phyloP scores from a whole-genome alignment of 768 basidiomycete species.

The Gloeostereum incarnatum region DNA sequence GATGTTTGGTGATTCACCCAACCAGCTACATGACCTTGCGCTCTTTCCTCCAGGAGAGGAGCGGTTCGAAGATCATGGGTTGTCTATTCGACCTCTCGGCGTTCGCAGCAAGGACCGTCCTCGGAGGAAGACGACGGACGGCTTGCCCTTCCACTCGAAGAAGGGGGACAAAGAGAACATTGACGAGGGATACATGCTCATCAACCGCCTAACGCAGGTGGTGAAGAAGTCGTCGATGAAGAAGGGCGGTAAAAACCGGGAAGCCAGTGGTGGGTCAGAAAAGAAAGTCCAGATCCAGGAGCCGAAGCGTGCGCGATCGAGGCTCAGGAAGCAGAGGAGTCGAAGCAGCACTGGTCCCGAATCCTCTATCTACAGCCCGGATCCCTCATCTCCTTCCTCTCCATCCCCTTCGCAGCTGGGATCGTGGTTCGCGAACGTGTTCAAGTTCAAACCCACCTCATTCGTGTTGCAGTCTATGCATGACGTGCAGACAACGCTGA shows the following conservation, averaged over 20 bases:
- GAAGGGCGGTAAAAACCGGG: constrained; percentile 17
- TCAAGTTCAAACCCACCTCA: constrained; percentile 70
- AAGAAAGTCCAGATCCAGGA: constrained; percentile 45
- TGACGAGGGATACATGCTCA: constrained; percentile 9
- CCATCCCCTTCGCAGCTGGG: constrained; percentile 42
- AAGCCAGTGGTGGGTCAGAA: constrained; percentile 11
- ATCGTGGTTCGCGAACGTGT: constrained; percentile 83
- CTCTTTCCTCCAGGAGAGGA: constrained; percentile 3
- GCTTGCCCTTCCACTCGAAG: constrained; percentile 5
- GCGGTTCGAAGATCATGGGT: background rate
- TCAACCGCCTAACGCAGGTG: constrained; percentile 12
- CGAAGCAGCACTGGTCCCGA: constrained; percentile 12
- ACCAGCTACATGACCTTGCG: background rate
- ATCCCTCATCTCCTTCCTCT: constrained; percentile 21
- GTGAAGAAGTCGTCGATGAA: constrained; percentile 36
- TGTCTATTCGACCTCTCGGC: constrained; percentile 28
- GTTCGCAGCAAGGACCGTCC: constrained; percentile 25
- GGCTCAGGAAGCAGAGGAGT: constrained; percentile 23
- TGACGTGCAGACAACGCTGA: constrained; percentile 55
- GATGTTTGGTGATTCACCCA: constrained; percentile 12
- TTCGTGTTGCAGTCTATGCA: constrained; percentile 49
- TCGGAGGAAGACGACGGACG: constrained; percentile 13
- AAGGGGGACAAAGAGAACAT: constrained; percentile 53
- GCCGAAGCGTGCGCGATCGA: constrained; percentile 21
- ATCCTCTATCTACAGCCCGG: background rate